Percentiles rank a stretch among this genome's conserved stretches.
Conservation (phyloP, 306 rosid species). For the Betula pendula region DNA sequence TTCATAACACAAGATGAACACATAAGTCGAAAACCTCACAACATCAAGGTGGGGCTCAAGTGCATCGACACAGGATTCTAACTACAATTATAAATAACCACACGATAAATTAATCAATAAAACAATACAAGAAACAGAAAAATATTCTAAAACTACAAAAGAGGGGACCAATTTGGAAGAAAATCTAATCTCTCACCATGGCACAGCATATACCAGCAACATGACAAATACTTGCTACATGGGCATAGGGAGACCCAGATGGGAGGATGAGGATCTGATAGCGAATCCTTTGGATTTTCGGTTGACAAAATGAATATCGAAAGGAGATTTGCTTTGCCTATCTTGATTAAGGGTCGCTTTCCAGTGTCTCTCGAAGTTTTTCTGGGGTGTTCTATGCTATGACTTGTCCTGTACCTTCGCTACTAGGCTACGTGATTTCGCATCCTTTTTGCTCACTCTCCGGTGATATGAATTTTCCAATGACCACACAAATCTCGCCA, state of each 20-base stretch:
- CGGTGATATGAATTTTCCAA: too few species aligned
- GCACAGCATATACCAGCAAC: background rate
- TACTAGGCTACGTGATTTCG: too few species aligned
- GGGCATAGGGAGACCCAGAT: conserved; percentile 6
- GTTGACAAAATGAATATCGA: background rate
- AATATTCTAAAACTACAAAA: background rate
- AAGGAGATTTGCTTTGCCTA: too few species aligned
- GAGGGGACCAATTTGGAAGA: background rate
- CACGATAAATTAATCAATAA: background rate
- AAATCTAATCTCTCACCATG: background rate
- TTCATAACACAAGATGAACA: background rate
- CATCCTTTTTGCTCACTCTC: too few species aligned
- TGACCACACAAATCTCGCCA: too few species aligned
- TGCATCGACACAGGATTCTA: background rate
- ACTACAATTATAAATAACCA: background rate
- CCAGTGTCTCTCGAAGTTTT: background rate
- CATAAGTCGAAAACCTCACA: background rate
- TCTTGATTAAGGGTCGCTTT: conserved; percentile 16
- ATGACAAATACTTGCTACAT: background rate
- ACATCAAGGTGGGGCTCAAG: background rate
- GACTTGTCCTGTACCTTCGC: background rate
- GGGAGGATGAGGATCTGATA: conserved; percentile 1
- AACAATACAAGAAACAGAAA: background rate
- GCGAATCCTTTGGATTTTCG: conserved; percentile 1
- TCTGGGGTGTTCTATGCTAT: background rate